Percentiles rank a stretch among this genome's conserved stretches.
phyloP scores from a whole-genome alignment of 306 rosid genomes.

The Fragaria iinumae region DNA sequence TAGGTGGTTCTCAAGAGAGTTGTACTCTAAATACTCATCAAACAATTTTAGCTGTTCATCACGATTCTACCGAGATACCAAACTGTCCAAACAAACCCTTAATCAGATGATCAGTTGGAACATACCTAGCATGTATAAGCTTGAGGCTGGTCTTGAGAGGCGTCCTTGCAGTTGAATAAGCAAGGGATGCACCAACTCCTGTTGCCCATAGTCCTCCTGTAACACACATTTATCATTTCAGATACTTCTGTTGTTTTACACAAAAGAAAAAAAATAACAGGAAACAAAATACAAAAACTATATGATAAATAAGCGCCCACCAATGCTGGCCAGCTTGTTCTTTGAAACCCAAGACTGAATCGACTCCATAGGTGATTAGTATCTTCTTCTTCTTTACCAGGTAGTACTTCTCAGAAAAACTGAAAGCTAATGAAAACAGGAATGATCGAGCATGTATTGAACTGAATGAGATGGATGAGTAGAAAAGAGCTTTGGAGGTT shows the following conservation, averaged over 20 bases:
- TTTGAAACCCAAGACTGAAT: constrained; percentile 72
- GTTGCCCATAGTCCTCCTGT: constrained; percentile 75
- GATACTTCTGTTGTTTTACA: neutral
- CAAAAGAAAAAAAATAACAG: neutral
- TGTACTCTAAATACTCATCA: no score
- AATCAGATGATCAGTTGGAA: neutral
- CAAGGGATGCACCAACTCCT: constrained; percentile 72
- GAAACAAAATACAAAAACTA: no score
- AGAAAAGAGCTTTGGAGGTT: constrained; percentile 13
- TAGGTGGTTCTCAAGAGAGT: no score
- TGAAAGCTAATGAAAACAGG: neutral
- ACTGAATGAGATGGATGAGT: constrained; percentile 2
- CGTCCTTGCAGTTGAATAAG: constrained; percentile 45
- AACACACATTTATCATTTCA: neutral
- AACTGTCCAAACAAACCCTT: neutral
- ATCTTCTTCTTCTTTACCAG: neutral
- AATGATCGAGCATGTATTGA: neutral
- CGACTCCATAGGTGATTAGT: constrained; percentile 48
- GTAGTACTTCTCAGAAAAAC: neutral
- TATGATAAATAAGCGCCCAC: constrained; percentile 25
- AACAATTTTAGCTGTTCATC: no score
- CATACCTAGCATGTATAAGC: constrained; percentile 83
- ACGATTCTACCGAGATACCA: no score
- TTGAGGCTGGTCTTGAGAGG: constrained; percentile 76
- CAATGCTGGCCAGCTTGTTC: constrained; percentile 76